Base-by-base conservation (phyloP, 257 asterid genomes). In the Scutellaria barbata region DNA sequence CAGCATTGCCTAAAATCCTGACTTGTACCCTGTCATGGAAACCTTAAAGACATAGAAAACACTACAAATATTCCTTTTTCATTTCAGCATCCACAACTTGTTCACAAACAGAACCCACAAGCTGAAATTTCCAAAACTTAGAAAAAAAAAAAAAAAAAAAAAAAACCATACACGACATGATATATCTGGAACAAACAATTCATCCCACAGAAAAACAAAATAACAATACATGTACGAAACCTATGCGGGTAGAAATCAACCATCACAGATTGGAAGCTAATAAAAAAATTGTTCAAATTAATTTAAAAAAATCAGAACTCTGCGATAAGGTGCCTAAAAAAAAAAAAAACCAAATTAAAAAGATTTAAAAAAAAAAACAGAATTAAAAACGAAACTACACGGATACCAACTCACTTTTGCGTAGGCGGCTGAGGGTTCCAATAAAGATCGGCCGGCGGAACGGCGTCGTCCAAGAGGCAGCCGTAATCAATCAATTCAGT, bases 401-500 rank as follows among this genome's bases (percentile, higher is more conserved):
- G 17, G 37, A 58, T 6, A 16, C 20, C 8, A 13, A 68, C 82
- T 65, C 73, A 86, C 91, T 77, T 72, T 11, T 74, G 76, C 52
- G 55, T 9, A 46, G 76, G 79, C 58, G 64, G 76, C 63, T 84
- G 81, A 71, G 85, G 73, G 51, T 53, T 79, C 89, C 86, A 86
- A 30, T 72, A 80, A 20, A 76, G 78, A 75, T 75, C 87, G 43
- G 74, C 1, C 51, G 81, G 66, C 63, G 84, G 67, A 7, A 80
- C 80, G 58, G 76, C 73, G 58, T 76, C 87, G 77, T 80, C 77
- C 74, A 86, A 65, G 66, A 86, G 83, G 76, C 47, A 2, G 77
- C 83, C 69, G 78, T 76, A 80, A 82, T 86, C 89, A 35, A 81
- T 63, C 16, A 86, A 71, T 56, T 86, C 89, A 11, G 67, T 46